Evolutionary conservation across 2,329 filamentous ascomycete genomes (phyloP).

Genomic region (Colletotrichum australisinense): DNA sequence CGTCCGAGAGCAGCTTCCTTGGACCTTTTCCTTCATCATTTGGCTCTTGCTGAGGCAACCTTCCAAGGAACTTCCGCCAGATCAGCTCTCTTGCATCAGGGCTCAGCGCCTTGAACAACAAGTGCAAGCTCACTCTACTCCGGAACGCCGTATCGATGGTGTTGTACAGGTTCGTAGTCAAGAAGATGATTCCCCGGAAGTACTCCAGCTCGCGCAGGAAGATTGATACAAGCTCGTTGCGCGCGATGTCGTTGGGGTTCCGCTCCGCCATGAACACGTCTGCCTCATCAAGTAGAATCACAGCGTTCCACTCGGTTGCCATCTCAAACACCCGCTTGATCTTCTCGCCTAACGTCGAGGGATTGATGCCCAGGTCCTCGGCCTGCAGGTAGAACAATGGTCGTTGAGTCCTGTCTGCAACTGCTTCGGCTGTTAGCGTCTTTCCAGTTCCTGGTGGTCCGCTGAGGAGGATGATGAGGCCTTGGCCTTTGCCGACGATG

Average conservation of each 20-base stretch:
- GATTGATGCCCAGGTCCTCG: constrained; percentile 59
- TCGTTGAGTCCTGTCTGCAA: constrained; percentile 54
- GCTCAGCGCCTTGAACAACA: constrained; percentile 55
- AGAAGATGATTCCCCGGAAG: constrained; percentile 57
- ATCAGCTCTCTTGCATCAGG: constrained; percentile 51
- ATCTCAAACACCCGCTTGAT: constrained; percentile 59
- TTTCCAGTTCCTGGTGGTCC: constrained; percentile 61
- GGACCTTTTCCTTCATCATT: neutral
- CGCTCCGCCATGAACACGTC: constrained; percentile 64
- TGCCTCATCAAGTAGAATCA: constrained; percentile 64
- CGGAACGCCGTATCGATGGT: constrained; percentile 58
- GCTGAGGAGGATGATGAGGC: constrained; percentile 57
- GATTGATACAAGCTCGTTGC: constrained; percentile 61
- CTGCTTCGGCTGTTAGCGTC: constrained; percentile 56
- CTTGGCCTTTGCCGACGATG: constrained; percentile 55
- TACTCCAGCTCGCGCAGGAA: constrained; percentile 60
- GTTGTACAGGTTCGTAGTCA: constrained; percentile 56
- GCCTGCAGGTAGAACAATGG: constrained; percentile 59
- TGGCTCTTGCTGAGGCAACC: constrained; percentile 40
- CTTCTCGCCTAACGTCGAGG: constrained; percentile 57
- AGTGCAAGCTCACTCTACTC: constrained; percentile 58
- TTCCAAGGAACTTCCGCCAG: constrained; percentile 59
- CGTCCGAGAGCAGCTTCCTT: constrained; percentile 42
- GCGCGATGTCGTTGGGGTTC: constrained; percentile 55
- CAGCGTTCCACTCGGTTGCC: constrained; percentile 61